Base-by-base conservation (phyloP, 1,284 basidiomycete genomes). In the Athelia sp. region DNA sequence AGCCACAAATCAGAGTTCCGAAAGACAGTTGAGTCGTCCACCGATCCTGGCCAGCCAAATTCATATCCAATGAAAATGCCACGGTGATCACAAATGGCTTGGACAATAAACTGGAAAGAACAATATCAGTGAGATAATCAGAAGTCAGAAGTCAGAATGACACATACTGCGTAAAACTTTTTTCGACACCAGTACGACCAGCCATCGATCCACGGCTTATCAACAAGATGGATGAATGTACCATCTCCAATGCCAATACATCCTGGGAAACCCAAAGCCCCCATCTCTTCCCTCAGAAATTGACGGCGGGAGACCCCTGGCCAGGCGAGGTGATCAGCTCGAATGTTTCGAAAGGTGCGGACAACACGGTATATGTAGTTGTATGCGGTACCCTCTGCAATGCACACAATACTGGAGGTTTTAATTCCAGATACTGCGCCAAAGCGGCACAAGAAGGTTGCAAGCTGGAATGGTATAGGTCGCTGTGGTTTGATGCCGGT, bases 91-190 rank as follows among this genome's bases (percentile, higher is more conserved):
- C 49, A 45, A 14, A 47, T 54, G 3, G 51, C 55, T 34, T 58
- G 56, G 29, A 58, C 35, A 17, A 43, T 48, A 17, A 56, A 43
- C 46, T 49, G 31, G n/a, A 40, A 40, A 8, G 19, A 46, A 26
- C 11, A 45, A 32, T 29, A 29, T 29, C 13, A 29, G 26, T 29
- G 26, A 36, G 18, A n/a, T 29, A 48, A n/a, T 6, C 11, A 8
- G 8, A 4, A 17, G 9, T 40, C 36, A 40, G 19, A 21, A 40
- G n/a, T 40, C 6, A 21, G 15, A 40, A 40, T 17, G 19, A 40
- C 15, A 57, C 51, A 10, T 44, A 59, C 58, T 26, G 57, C 57
- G 52, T 56, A 59, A 24, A 44, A 54, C 24, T 59, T 54, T 40
- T 61, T 60, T 9, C 54, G 45, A 47, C 57, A 57, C 51, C 52